Evolutionary conservation across 2,329 filamentous ascomycete species (phyloP), one percentile per base, ranked within the genome.

Genomic region (Ceratocystis smalleyi): DNA sequence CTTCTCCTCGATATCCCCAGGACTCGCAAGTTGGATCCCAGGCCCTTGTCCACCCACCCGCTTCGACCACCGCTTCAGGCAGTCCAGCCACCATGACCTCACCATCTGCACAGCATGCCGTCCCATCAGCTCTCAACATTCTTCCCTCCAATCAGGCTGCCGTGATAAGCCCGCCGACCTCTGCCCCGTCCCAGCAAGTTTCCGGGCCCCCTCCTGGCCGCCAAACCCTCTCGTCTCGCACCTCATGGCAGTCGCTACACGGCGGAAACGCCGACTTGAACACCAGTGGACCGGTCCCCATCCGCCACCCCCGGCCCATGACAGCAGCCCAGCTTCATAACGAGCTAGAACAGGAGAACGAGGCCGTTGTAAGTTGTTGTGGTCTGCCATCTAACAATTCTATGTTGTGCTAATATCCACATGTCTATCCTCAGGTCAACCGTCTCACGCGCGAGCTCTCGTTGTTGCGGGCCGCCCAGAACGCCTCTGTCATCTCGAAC

Each of bases 301-400:
- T 95, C 70, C 83, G 92, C 68, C 91, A 96, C 73, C 91, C 92
- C 5, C 83, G 89, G 43, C 91, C 91, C 2, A 77, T 96, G 73
- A 96, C 92, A 0, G 86, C 90, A 1, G 88, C 90, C 2, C 92
- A 97, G 73, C 79, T 97, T 67, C 91, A 96, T 74, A 79, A 88
- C 66, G 84, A 96, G 76, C 79, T 96, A 30, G 92, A 97, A 75
- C 94, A 95, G 74, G 92, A 97, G 72, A 91, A 97, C 70, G 92
- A 97, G 74, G 89, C 91, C 43, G 87, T 96, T 70, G 91, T 94
- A 79, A 68, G 84, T 76, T 43, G 6, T 4, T 2, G 24, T 45
- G n/a, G n/a, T 35, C 32, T n/a, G 22, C 24, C 24, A 12, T 12
- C n/a, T 43, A 43, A 15, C 15, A 19, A 5, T 40, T 7, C 32